These are phyloP conservation scores for Neofusicoccum sp. DNA, from an alignment of 2,329 filamentous ascomycete species.

Conservation along the genomic window DNA sequence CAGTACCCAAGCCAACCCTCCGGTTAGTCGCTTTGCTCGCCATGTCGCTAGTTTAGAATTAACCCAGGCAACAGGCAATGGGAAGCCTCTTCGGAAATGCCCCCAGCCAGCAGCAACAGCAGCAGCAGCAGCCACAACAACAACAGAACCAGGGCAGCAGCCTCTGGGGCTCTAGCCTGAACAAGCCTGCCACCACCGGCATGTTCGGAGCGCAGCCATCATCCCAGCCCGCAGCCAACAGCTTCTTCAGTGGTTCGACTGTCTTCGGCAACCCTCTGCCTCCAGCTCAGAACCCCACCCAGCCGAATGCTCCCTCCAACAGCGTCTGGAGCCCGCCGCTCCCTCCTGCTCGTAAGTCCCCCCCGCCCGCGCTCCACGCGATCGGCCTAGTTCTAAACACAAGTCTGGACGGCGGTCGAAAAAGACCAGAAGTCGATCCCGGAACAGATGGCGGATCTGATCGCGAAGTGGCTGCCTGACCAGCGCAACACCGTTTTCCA, in stretches of 20 bases:
- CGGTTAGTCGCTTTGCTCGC: neutral
- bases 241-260: conserved; percentile 28
- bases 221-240: neutral
- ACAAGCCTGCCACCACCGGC: conserved; percentile 35
- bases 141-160: conserved; percentile 17
- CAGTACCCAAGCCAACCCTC: neutral
- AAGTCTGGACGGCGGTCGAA: neutral
- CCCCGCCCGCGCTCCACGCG: neutral
- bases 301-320: conserved; percentile 2
- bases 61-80: too few relatives aligned
- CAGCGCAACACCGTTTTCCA: conserved; percentile 71
- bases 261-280: conserved; percentile 32
- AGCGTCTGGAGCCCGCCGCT: conserved; percentile 15
- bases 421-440: conserved; percentile 69
- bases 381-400: conserved; percentile 20
- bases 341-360: conserved; percentile 11
- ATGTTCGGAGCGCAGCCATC: neutral
- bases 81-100: conserved; percentile 43
- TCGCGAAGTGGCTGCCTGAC: conserved; percentile 71
- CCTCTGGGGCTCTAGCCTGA: conserved; percentile 17
- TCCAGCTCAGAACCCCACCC: neutral
- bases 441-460: conserved; percentile 69
- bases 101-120: conserved; percentile 13
- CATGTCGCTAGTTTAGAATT: too few relatives aligned
- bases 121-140: conserved; percentile 17